phyloP scores from a whole-genome alignment of 1,139 yeast species.

The Taphrina betulina region DNA sequence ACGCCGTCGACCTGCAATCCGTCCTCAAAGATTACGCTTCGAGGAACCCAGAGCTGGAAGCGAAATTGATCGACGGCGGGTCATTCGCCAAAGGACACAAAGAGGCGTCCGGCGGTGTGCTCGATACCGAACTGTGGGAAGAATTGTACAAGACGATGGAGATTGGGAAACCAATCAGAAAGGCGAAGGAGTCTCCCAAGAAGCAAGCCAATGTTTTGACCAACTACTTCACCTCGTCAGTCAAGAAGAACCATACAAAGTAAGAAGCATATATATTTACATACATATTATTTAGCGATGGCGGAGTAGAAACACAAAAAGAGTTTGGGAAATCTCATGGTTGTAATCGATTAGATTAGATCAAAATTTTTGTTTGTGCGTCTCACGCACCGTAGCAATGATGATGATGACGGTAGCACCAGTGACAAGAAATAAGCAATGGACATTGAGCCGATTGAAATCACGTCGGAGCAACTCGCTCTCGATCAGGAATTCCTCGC shows the following conservation, averaged over 20 bases:
- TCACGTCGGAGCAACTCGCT: conserved; percentile 22
- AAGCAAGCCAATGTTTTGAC: conserved; percentile 23
- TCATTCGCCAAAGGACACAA: conserved; percentile 29
- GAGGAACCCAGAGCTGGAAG: conserved; percentile 13
- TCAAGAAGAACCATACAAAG: conserved; percentile 19
- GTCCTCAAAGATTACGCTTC: conserved; percentile 28
- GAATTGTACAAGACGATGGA: conserved; percentile 21
- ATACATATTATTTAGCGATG: too few species aligned
- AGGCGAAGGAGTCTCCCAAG: conserved; percentile 11
- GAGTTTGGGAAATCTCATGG: too few species aligned
- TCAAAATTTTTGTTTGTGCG: too few species aligned
- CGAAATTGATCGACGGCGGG: conserved; percentile 7
- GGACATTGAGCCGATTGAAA: conserved; percentile 18
- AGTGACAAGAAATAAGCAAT: too few species aligned
- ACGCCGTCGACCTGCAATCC: conserved; percentile 23
- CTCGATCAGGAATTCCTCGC: conserved; percentile 15
- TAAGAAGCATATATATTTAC: too few species aligned
- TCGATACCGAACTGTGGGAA: conserved; percentile 19
- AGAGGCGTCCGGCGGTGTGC: conserved; percentile 30
- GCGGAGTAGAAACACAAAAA: too few species aligned
- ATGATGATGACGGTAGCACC: too few species aligned
- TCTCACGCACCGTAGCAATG: too few species aligned
- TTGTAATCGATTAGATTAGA: too few species aligned
- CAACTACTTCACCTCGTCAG: conserved; percentile 19
- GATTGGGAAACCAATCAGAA: conserved; percentile 24